Base-by-base conservation (phyloP, 2,329 filamentous ascomycete species). In the Pseudogymnoascus sp. region DNA sequence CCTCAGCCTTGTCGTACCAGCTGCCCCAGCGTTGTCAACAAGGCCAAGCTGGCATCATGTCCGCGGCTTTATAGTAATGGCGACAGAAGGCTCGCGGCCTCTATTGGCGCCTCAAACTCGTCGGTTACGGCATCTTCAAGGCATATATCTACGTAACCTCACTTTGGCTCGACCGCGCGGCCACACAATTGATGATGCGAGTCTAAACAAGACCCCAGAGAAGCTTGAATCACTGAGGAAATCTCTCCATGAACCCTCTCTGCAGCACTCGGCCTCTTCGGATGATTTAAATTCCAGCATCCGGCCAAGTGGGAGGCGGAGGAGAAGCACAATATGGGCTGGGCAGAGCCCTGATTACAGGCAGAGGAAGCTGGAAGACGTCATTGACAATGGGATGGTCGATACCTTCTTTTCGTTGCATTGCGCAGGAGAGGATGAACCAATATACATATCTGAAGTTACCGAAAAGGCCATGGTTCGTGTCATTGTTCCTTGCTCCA, bases 361-460 rank as follows among this genome's bases (percentile, higher is more conserved):
- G 60, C 91, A 96, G 76, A 85, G 85, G 73, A 87, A 86, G 70
- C 77, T 96, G 41, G 89, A 94, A 72, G 81, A 86, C 65, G 81
- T 90, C 6, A 83, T 89, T 28, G 84, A 86, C 59, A 83, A 80
- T 67, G 81, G 84, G 59, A 86, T 94, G 74, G 90, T 87, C n/a
- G 89, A 97, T 74, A 86, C 87, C 14, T 97, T 96, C 79, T 94
- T 96, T 73, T 89, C 90, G 2, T 71, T 97, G 59, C 92, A 97
- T 72, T 82, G 86, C 50, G 77, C 82, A 1, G 82, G 76, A 3
- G 74, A 84, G 59, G 74, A 80, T 54, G 86, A 90, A 14, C 91
- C 93, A 0, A 76, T 97, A n/a, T 97, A 97, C 72, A 83, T 96
- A 68, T 96, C 91, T 70, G 93, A 97, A 74, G 79, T 88, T 20